These are phyloP conservation scores for Calonectria pseudoturangicola DNA, from an alignment of 2,329 filamentous ascomycete species.

Conservation along the genomic window DNA sequence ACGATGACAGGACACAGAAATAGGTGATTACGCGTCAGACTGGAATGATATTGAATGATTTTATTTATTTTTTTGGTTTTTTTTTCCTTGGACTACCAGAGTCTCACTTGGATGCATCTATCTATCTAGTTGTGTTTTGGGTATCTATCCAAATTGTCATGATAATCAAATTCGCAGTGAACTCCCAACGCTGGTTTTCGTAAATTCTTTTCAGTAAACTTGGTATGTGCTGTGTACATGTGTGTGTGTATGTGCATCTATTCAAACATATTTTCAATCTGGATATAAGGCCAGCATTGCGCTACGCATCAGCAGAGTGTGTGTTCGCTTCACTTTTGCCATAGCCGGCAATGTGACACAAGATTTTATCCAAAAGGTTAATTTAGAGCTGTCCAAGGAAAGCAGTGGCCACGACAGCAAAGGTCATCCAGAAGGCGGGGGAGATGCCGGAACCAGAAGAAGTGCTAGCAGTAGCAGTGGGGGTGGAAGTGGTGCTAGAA, in stretches of 20 bases:
- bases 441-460: slow-evolving; percentile 10
- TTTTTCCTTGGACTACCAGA: too few species aligned
- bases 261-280: not conserved
- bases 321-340: too few species aligned
- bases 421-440: not conserved
- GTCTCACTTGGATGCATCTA: slow-evolving; percentile 12
- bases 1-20: not conserved
- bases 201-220: slow-evolving; percentile 8
- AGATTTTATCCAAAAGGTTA: not conserved
- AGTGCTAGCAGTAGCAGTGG: not conserved
- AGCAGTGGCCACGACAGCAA: not conserved
- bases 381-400: slow-evolving; percentile 18
- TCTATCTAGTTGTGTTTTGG: slow-evolving; percentile 13
- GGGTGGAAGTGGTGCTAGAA: not conserved
- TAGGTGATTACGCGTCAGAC: not conserved
- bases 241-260: not conserved
- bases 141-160: slow-evolving; percentile 27
- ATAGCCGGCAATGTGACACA: too few species aligned
- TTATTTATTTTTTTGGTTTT: not conserved
- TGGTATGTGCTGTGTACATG: slow-evolving; percentile 1
- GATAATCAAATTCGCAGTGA: slow-evolving; percentile 11
- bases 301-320: too few species aligned
- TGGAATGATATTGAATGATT: not conserved
- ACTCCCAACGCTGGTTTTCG: slow-evolving; percentile 15
- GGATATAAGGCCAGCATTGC: too few species aligned